Conservation (phyloP, 139 green algal species). For the Micractinium sp. region DNA sequence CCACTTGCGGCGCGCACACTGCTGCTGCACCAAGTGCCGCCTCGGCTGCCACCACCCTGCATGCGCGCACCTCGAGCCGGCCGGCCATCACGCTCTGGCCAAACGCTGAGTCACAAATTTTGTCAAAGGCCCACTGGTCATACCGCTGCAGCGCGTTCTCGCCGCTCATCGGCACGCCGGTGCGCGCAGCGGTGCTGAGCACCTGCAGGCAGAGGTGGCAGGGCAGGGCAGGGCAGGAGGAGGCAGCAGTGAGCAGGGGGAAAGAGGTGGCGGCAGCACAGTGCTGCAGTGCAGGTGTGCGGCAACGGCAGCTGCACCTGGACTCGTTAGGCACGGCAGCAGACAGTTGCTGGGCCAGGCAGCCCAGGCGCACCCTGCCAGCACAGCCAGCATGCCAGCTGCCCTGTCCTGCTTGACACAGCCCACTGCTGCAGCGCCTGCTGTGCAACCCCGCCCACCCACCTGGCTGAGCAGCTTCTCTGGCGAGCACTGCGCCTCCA, state of each 20-base stretch:
- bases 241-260: neutral
- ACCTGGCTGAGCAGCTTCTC: constrained; percentile 85
- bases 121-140: constrained; percentile 91
- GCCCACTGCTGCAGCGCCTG: neutral
- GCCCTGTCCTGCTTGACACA: neutral
- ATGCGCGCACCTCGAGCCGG: constrained; percentile 62
- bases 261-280: neutral
- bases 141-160: constrained; percentile 98
- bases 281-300: neutral
- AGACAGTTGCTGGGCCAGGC: too few species aligned
- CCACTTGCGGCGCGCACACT: neutral
- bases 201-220: constrained; percentile 56
- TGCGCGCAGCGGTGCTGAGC: constrained; percentile 68
- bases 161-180: constrained; percentile 85
- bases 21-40: neutral
- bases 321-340: too few species aligned
- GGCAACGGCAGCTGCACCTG: neutral
- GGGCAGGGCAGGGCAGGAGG: neutral
- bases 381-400: neutral
- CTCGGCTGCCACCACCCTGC: neutral
- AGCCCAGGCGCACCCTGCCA: neutral
- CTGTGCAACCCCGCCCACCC: neutral
- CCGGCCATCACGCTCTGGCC: constrained; percentile 78
- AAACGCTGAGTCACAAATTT: constrained; percentile 91
- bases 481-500: constrained; percentile 87